Base-by-base conservation (phyloP, 192 early-diverging fungal species). In the Backusella liffmaniae region DNA sequence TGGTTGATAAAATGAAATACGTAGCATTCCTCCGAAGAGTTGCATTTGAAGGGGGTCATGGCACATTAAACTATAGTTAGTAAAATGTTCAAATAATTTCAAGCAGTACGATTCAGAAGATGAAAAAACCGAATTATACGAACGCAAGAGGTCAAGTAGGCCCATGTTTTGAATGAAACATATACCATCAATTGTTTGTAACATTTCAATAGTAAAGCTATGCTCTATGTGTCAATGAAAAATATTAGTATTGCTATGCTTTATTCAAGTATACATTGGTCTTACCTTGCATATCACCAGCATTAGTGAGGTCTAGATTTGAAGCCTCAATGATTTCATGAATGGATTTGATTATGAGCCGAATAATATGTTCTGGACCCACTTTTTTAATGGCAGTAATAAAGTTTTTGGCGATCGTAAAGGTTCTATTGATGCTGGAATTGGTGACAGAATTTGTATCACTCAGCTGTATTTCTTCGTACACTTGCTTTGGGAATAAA, bases 1-100 rank as follows among this genome's bases (percentile, higher is more conserved):
- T 16, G 23, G 9, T 34, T 74, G 62, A 42, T 65, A 18, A 42
- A 74, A 74, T 66, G 62, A 41, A 66, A 74, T 66, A 18, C 12
- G 18, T 9, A 74, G n/a, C 18, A 51, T 66, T 42, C 37, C 66
- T 23, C 73, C 73, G 3, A 74, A 30, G 18, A 74, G 6, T 10
- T 66, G 34, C 2, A 46, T 44, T 8, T 21, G 30, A 26, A 66
- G 34, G 21, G 73, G 73, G 10, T 74, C 73, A 13, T 74, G 36
- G 0, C 62, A 66, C 3, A 39, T 29, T 42, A 23, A 37, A 44
- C 37, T 66, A 29, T 66, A 30, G 3, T 13, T n/a, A 1, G 29
- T 34, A 66, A 66, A 74, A 41, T 66, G 53, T 15, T 74, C 39
- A 15, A 74, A 18, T 44, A 74, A 32, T 37, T 13, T 36, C 10